These are phyloP conservation scores for Chaetomium globosum DNA, from an alignment of 2,329 filamentous ascomycete genomes.

Conservation along the genomic window DNA sequence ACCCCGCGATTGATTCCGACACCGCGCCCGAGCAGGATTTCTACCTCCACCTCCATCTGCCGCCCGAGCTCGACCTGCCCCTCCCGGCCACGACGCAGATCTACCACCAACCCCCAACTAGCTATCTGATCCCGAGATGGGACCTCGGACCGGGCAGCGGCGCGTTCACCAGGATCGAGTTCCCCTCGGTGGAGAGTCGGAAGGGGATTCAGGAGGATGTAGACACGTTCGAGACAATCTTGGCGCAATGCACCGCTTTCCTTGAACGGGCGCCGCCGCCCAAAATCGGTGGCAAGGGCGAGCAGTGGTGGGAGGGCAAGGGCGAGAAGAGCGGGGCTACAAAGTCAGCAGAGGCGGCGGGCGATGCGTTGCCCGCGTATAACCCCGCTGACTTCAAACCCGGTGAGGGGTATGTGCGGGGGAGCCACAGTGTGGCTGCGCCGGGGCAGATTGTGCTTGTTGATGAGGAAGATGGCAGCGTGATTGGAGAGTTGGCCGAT, in stretches of 20 bases:
- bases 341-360: conserved; percentile 34
- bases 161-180: conserved; percentile 91
- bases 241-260: conserved; percentile 97
- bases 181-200: conserved; percentile 72
- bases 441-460: conserved; percentile 85
- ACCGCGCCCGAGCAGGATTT: conserved; percentile 78
- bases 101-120: conserved; percentile 89
- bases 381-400: conserved; percentile 80
- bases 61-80: conserved; percentile 90
- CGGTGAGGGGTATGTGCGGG: conserved; percentile 74
- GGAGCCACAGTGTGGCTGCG: conserved; percentile 60
- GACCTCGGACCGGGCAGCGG: conserved; percentile 85
- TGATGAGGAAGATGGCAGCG: conserved; percentile 93
- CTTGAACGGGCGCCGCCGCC: conserved; percentile 77
- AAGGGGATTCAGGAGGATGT: conserved; percentile 84
- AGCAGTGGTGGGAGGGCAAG: conserved; percentile 37
- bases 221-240: conserved; percentile 95
- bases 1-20: conserved; percentile 56
- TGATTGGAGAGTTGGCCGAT: conserved; percentile 87
- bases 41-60: conserved; percentile 92
- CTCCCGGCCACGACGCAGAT: conserved; percentile 95
- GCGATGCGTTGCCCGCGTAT: conserved; percentile 63
- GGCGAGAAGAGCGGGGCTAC: conserved; percentile 32
- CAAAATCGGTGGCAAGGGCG: conserved; percentile 41
- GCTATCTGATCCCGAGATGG: conserved; percentile 94